Conservation (phyloP, 2,329 filamentous ascomycete species). For the Aspergillus pseudotamarii region DNA sequence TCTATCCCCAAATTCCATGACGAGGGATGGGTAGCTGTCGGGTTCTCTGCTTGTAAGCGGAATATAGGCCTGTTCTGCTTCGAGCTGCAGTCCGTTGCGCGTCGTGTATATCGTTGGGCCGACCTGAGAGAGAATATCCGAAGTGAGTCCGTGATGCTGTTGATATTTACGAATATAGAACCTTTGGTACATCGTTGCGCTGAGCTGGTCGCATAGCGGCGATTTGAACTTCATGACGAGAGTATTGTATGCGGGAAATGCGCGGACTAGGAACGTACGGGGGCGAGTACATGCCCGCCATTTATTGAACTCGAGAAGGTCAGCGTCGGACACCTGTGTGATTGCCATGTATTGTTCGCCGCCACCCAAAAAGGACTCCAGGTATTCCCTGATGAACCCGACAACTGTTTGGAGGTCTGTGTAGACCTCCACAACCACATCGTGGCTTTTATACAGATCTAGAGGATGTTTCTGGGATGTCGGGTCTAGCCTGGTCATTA, state of each 20-base stretch:
- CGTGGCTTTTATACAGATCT: background rate
- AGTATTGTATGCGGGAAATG: background rate
- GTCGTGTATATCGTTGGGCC: background rate
- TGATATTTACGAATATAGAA: background rate
- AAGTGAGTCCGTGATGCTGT: background rate
- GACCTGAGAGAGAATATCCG: background rate
- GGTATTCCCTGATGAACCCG: background rate
- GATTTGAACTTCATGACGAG: background rate
- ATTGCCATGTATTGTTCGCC: background rate
- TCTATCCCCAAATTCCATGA: background rate
- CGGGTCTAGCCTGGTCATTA: background rate
- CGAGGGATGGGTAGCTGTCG: background rate
- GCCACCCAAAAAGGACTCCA: background rate
- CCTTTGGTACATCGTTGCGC: background rate
- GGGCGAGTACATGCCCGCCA: background rate
- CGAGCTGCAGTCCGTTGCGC: background rate
- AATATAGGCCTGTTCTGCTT: background rate
- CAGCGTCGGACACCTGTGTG: background rate
- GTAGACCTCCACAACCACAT: background rate
- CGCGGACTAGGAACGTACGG: background rate
- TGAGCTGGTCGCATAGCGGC: background rate
- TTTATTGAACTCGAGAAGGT: background rate
- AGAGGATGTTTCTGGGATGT: background rate
- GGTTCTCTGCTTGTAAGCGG: background rate
- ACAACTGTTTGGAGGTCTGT: background rate